Evolutionary conservation across 306 rosid genomes (phyloP), one percentile per base, ranked within the genome.

Genomic region (Sesbania bispinosa): DNA sequence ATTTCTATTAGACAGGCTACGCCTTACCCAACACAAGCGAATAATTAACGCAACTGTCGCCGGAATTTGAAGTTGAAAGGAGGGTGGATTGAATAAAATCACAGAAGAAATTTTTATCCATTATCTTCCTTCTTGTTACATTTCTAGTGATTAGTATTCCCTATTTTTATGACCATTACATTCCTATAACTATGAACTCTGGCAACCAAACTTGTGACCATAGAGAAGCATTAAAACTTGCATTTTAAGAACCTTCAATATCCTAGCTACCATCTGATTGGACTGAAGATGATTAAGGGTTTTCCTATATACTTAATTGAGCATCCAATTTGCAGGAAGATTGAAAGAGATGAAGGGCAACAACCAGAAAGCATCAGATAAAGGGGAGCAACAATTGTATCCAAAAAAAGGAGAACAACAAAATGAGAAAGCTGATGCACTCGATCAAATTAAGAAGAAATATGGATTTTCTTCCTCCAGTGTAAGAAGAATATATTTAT

Each of bases 371-470:
- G 58, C 64, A 64, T 59, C 88, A 9, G 55, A 55, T 14, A 87
- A 80, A 78, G 96, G 84, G 78, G 94, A 87, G 77, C 82, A 80
- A 14, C 82, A 59, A 41, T n/a, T n/a, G n/a, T n/a, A n/a, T n/a
- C n/a, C n/a, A n/a, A n/a, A n/a, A n/a, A n/a, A n/a, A n/a, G 96
- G 84, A 80, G 94, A 87, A 75, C 82, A 80, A 14, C 82, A 59
- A 41, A 86, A 87, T 10, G 88, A 83, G 53, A 85, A 85, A 76
- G 58, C 54, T 45, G 89, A 78, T 15, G 24, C 87, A 20, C 82
- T 93, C 24, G 87, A 87, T 82, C 89, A 90, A 75, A 90, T 88
- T 59, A 90, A 90, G 90, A 87, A 50, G 83, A 87, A 64, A 88
- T 90, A 93, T 26, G 96, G 98, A 47, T 88, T 84, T 38, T 69